These are phyloP conservation scores for Dothiorella sarmentorum DNA, from an alignment of 2,329 filamentous ascomycete genomes.

Conservation along the genomic window DNA sequence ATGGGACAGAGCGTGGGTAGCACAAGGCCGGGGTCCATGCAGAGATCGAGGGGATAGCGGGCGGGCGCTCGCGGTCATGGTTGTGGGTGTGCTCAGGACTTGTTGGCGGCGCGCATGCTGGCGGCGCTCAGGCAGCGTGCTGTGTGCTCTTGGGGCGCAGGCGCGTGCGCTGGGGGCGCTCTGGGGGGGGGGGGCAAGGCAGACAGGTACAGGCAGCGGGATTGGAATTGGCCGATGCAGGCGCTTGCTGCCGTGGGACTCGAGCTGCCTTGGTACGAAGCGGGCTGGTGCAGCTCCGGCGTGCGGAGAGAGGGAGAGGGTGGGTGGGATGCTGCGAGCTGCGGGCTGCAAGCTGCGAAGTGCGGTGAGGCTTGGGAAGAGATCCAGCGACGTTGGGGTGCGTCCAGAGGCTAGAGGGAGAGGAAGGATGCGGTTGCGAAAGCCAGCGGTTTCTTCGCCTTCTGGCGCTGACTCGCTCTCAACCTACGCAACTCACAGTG, in stretches of 20 bases:
- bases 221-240: conserved; percentile 19
- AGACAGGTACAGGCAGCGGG: conserved; percentile 18
- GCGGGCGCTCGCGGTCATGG: conserved; percentile 22
- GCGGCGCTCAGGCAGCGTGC: conserved; percentile 22
- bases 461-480: conserved; percentile 3
- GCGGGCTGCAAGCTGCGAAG: conserved; percentile 10
- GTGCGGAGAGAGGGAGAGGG: neutral
- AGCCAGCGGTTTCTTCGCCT: conserved; percentile 5
- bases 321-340: neutral
- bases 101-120: conserved; percentile 35
- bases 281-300: conserved; percentile 14
- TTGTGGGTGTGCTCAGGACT: conserved; percentile 24
- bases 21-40: conserved; percentile 36
- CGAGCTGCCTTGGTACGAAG: conserved; percentile 18
- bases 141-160: conserved; percentile 3
- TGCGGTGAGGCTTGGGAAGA: conserved; percentile 15
- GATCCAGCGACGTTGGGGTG: conserved; percentile 4
- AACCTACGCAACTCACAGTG: neutral
- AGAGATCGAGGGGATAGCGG: conserved; percentile 31
- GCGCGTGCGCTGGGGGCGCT: neutral
- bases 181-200: conserved; percentile 4
- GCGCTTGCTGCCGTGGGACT: conserved; percentile 17
- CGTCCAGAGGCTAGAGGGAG: neutral
- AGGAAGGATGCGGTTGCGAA: neutral
- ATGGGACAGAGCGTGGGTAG: conserved; percentile 38